phyloP scores from a whole-genome alignment of 2,329 filamentous ascomycete genomes.

The Epichloe hybrida region DNA sequence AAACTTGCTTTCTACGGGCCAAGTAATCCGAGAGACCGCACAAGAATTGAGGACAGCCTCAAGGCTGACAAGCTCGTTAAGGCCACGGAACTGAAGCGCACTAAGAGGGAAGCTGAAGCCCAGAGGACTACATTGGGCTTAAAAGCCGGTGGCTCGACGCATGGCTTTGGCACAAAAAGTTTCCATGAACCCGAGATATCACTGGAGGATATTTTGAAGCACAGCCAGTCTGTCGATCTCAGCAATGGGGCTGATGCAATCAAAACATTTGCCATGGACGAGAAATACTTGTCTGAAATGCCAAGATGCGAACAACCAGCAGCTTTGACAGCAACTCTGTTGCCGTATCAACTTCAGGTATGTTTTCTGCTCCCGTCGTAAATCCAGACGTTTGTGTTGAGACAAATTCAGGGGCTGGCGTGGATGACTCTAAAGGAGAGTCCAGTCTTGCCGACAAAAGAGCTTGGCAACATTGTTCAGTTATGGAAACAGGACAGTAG shows the following conservation, averaged over 20 bases:
- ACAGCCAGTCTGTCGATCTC: conserved; percentile 54
- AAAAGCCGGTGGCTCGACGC: conserved; percentile 24
- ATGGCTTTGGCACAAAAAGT: conserved; percentile 19
- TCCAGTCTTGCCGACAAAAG: conserved; percentile 46
- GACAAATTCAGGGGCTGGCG: conserved; percentile 47
- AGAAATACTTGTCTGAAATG: conserved; percentile 57
- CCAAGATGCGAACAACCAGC: conserved; percentile 57
- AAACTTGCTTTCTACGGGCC: conserved; percentile 57
- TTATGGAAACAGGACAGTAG: conserved; percentile 53
- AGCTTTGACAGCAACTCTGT: conserved; percentile 49
- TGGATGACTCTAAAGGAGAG: conserved; percentile 72
- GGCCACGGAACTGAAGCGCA: conserved; percentile 40
- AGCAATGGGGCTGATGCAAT: conserved; percentile 50
- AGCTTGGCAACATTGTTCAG: conserved; percentile 51
- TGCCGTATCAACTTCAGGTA: conserved; percentile 65
- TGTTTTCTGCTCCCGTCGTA: conserved; percentile 2
- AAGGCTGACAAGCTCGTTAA: conserved; percentile 51
- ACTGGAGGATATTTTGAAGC: conserved; percentile 50
- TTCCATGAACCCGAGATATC: conserved; percentile 27
- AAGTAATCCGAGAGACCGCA: conserved; percentile 35
- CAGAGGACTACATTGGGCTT: conserved; percentile 31
- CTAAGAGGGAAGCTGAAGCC: conserved; percentile 38
- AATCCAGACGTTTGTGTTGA: conserved; percentile 9
- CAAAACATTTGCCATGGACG: conserved; percentile 57
- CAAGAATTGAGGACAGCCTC: conserved; percentile 46